These are phyloP conservation scores for Nelumbo lutea DNA, from an alignment of 164 flowering plant species.

Conservation along the genomic window DNA sequence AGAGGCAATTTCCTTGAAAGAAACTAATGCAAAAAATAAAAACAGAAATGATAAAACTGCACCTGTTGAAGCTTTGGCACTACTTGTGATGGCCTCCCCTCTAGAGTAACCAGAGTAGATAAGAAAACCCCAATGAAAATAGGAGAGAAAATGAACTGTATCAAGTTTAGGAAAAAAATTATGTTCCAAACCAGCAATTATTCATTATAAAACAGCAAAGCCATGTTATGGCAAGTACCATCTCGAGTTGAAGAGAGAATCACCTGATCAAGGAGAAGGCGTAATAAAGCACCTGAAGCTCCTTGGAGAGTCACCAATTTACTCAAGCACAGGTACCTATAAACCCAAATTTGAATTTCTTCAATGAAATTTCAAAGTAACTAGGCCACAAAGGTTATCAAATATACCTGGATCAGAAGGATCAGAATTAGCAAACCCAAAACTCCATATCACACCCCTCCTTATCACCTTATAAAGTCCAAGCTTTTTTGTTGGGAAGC, in stretches of 20 bases:
- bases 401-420: no score
- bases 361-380: not conserved
- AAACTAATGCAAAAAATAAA: no score
- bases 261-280: conserved; percentile 84
- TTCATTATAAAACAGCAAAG: not conserved
- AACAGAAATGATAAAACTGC: not conserved
- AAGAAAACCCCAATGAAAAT: conserved; percentile 75
- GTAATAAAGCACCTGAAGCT: conserved; percentile 62
- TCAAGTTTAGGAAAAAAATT: not conserved
- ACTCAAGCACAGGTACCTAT: conserved; percentile 74
- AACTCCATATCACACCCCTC: no score
- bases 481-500: no score
- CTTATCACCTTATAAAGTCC: no score
- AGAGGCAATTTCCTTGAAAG: not conserved
- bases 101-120: conserved; percentile 58
- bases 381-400: not conserved
- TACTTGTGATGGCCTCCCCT: conserved; percentile 77
- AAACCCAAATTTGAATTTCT: not conserved
- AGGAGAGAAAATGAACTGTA: conserved; percentile 87
- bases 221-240: not conserved
- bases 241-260: conserved; percentile 1
- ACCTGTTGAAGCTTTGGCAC: conserved; percentile 92
- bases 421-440: no score
- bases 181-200: not conserved
- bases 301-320: conserved; percentile 61